A percentile compares a stretch with the other conserved stretches of the same genome.
Evolutionary conservation across 805 yeast species (phyloP).

Genomic region (Hanseniaspora mollemarum): DNA sequence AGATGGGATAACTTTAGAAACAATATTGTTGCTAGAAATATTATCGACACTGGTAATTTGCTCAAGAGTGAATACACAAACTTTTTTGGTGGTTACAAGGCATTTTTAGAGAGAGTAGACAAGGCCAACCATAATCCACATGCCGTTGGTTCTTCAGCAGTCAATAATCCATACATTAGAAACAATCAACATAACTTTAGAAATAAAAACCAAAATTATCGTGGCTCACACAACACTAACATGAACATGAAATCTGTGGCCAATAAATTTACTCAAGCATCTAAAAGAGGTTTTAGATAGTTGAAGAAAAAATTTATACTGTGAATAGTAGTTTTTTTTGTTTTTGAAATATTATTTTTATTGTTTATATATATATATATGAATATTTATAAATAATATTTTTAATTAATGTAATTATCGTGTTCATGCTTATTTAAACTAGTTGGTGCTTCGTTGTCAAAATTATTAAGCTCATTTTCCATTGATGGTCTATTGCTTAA

Average conservation of each 20-base stretch:
- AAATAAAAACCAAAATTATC: neutral
- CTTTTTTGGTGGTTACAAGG: slow-evolving; percentile 13
- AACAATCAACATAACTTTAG: neutral
- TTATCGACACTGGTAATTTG: slow-evolving; percentile 2
- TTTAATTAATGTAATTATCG: too few species aligned
- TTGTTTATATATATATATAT: too few species aligned
- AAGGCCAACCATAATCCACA: neutral
- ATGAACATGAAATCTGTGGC: neutral
- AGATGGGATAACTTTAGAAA: slow-evolving; percentile 2
- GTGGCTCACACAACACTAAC: neutral
- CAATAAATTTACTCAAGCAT: neutral
- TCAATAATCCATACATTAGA: neutral
- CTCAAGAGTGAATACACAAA: slow-evolving; percentile 5
- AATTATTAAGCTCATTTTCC: neutral
- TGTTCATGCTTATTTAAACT: too few species aligned
- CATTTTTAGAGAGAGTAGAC: neutral
- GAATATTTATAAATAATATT: neutral
- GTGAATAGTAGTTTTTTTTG: neutral
- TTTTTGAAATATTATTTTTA: neutral
- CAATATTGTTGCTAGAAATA: neutral
- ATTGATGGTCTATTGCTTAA: neutral
- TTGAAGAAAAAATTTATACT: neutral
- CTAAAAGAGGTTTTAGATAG: neutral
- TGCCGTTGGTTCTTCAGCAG: neutral
- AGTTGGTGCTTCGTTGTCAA: neutral